Percentiles rank a stretch among this genome's conserved stretches.
phyloP scores from a whole-genome alignment of 805 yeast species.

The Schwanniomyces pseudopolymorphus region DNA sequence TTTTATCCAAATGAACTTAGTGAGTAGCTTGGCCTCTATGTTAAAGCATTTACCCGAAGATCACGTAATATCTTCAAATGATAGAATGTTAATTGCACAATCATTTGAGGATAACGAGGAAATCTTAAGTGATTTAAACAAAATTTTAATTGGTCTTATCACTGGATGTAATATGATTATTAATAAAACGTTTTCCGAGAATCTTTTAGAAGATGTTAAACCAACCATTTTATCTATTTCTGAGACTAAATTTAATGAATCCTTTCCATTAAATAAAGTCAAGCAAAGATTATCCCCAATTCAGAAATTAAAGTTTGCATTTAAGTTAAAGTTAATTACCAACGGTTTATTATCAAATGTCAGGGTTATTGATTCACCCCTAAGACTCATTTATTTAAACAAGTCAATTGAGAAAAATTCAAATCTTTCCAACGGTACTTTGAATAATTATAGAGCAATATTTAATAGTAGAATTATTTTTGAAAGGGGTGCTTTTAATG shows the following conservation, averaged over 20 bases:
- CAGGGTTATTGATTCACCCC: constrained; percentile 9
- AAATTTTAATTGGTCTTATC: constrained; percentile 40
- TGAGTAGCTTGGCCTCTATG: constrained; percentile 53
- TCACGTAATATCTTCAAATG: constrained; percentile 31
- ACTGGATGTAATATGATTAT: constrained; percentile 25
- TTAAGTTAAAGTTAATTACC: constrained; percentile 44
- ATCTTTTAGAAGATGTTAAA: constrained; percentile 9
- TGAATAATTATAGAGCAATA: constrained; percentile 45
- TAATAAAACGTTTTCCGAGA: constrained; percentile 9
- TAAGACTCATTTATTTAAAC: constrained; percentile 45
- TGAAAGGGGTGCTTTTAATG: constrained; percentile 46
- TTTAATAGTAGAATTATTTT: constrained; percentile 51
- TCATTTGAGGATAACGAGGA: constrained; percentile 18
- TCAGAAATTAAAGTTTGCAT: constrained; percentile 24
- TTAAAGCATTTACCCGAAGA: constrained; percentile 46
- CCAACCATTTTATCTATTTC: constrained; percentile 32
- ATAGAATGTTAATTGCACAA: constrained; percentile 20
- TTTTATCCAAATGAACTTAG: constrained; percentile 53
- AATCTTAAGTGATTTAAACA: constrained; percentile 30
- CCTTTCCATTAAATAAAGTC: constrained; percentile 14
- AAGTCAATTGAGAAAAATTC: constrained; percentile 20
- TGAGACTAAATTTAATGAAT: constrained; percentile 18
- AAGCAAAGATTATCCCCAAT: constrained; percentile 7
- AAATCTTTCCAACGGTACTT: constrained; percentile 16
- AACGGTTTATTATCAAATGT: constrained; percentile 46